Evolutionary conservation across 108 stramenopile genomes (phyloP).

Genomic region (Skeletonema costatum): DNA sequence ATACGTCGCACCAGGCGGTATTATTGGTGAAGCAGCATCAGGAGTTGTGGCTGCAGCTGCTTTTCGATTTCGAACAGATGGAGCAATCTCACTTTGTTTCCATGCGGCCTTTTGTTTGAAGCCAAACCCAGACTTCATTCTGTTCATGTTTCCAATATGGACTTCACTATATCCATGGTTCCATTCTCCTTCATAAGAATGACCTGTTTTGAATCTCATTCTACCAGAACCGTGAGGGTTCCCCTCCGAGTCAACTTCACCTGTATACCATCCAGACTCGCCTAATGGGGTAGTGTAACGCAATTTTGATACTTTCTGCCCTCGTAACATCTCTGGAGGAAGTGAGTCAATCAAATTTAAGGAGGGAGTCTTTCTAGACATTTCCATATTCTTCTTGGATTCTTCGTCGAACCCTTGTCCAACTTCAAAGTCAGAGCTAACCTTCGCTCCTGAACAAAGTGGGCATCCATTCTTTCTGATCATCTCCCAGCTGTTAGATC

Average conservation of each 20-base stretch:
- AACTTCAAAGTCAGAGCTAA: not conserved
- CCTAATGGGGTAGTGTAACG: slow-evolving; percentile 54
- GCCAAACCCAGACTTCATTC: slow-evolving; percentile 2
- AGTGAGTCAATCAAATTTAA: not conserved
- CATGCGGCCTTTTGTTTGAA: not conserved
- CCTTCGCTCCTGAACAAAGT: not conserved
- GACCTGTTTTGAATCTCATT: slow-evolving; percentile 66
- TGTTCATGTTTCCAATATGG: not conserved
- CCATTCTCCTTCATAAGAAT: slow-evolving; percentile 50
- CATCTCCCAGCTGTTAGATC: not conserved
- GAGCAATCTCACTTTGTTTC: not conserved
- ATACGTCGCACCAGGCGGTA: not conserved
- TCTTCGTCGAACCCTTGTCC: not conserved
- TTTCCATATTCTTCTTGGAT: not conserved
- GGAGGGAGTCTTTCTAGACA: not conserved
- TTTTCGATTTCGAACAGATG: not conserved
- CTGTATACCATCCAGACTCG: slow-evolving; percentile 56
- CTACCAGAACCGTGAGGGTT: slow-evolving; percentile 58
- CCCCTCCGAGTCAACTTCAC: slow-evolving; percentile 43
- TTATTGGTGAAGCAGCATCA: not conserved
- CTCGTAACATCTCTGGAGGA: not conserved
- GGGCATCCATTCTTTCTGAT: slow-evolving; percentile 1
- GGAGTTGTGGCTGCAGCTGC: not conserved
- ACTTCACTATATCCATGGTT: slow-evolving; percentile 19
- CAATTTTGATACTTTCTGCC: slow-evolving; percentile 12